Conservation (phyloP, 768 basidiomycete species). For the Kwoniella newhampshirensis region DNA sequence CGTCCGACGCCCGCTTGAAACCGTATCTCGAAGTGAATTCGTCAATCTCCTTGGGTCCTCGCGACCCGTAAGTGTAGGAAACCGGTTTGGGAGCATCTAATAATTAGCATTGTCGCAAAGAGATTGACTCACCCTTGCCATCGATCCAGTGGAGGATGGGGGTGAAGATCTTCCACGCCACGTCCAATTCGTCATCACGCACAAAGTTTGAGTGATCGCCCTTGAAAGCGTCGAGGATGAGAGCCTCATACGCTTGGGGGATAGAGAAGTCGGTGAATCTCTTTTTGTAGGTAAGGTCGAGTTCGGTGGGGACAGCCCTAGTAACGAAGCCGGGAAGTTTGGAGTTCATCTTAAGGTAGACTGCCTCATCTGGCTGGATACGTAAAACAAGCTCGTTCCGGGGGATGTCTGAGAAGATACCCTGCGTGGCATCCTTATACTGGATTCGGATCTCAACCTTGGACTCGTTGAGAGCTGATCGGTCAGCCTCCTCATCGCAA, state of each 20-base stretch:
- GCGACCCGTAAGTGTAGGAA: constrained; percentile 86
- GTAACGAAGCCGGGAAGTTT: constrained; percentile 91
- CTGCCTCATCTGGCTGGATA: constrained; percentile 92
- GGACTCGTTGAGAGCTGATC: constrained; percentile 89
- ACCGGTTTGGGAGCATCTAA: constrained; percentile 64
- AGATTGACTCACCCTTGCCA: constrained; percentile 56
- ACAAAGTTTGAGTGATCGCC: constrained; percentile 99
- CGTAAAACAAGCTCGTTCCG: constrained; percentile 97
- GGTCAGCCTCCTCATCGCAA: not conserved
- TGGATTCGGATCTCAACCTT: constrained; percentile 98
- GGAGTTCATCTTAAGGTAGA: constrained; percentile 94
- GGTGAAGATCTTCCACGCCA: constrained; percentile 80
- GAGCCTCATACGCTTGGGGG: constrained; percentile 90
- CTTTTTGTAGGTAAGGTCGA: constrained; percentile 97
- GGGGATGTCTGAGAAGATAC: constrained; percentile 93
- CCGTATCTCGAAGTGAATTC: constrained; percentile 73
- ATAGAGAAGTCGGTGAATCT: constrained; percentile 88
- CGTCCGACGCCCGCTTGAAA: constrained; percentile 65
- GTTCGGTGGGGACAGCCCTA: constrained; percentile 88
- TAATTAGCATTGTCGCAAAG: not conserved
- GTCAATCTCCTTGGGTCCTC: constrained; percentile 85
- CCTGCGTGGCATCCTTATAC: constrained; percentile 94
- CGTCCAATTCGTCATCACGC: constrained; percentile 92
- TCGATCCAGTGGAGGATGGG: constrained; percentile 92
- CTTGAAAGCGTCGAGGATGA: constrained; percentile 91